A percentile compares a stretch with the other conserved stretches of the same genome.
These are phyloP conservation scores for Setomelanomma holmii DNA, from an alignment of 2,329 filamentous ascomycete species.

Conservation along the genomic window DNA sequence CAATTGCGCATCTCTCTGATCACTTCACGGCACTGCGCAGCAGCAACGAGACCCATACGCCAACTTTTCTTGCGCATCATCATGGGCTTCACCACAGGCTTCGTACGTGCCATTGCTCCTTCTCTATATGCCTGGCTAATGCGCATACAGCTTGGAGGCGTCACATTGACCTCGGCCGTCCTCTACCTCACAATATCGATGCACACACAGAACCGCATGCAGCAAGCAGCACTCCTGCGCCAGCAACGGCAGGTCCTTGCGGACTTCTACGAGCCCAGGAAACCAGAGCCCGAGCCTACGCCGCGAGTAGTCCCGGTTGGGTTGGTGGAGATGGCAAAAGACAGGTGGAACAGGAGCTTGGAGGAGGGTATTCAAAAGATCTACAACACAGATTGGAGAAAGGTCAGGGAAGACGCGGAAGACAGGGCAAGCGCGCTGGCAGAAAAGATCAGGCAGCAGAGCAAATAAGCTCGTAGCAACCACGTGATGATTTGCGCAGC, in stretches of 20 bases:
- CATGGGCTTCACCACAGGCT: slow-evolving; percentile 62
- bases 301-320: slow-evolving; percentile 50
- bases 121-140: slow-evolving; percentile 5
- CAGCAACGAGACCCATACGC: not conserved
- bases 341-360: slow-evolving; percentile 58
- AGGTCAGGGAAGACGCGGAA: slow-evolving; percentile 50
- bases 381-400: slow-evolving; percentile 56
- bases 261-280: slow-evolving; percentile 53
- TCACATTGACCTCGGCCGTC: slow-evolving; percentile 57
- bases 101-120: slow-evolving; percentile 46
- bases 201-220: slow-evolving; percentile 56
- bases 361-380: slow-evolving; percentile 52
- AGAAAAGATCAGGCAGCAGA: slow-evolving; percentile 41
- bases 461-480: slow-evolving; percentile 25
- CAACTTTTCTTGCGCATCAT: not conserved
- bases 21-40: not conserved
- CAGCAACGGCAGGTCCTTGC: slow-evolving; percentile 55
- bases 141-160: slow-evolving; percentile 54
- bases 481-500: not conserved
- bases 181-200: slow-evolving; percentile 50
- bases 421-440: slow-evolving; percentile 47
- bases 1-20: no score
- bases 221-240: slow-evolving; percentile 55
- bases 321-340: slow-evolving; percentile 56
- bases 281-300: slow-evolving; percentile 47